A percentile compares a stretch with the other conserved stretches of the same genome.
Evolutionary conservation across 371 early-diverging fungal species (phyloP).

Genomic region (Chytridium lagenaria): DNA sequence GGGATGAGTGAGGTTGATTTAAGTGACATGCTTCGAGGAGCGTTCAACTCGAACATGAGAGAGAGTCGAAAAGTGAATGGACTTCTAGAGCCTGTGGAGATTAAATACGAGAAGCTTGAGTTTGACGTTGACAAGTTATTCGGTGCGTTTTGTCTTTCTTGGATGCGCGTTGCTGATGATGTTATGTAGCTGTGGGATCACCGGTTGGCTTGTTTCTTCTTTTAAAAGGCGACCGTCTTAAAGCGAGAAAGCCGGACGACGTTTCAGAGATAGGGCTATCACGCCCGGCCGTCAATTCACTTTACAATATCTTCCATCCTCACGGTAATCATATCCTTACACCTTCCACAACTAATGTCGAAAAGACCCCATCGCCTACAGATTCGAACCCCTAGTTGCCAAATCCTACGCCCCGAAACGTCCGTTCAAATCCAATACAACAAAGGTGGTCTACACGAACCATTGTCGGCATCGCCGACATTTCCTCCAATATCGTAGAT

Average conservation of each 20-base stretch:
- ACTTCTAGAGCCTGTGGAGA: conserved; percentile 38
- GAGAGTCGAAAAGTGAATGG: conserved; percentile 37
- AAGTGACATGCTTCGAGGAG: conserved; percentile 42
- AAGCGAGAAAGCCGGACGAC: conserved; percentile 52
- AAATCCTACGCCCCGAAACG: conserved; percentile 59
- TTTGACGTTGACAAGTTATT: conserved; percentile 55
- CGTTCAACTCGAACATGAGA: conserved; percentile 18
- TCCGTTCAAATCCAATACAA: conserved; percentile 79
- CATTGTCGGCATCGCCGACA: conserved; percentile 49
- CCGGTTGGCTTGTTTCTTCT: conserved; percentile 79
- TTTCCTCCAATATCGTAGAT: conserved; percentile 72
- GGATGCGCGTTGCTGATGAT: background rate
- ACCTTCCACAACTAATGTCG: no score
- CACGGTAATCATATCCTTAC: conserved; percentile 26
- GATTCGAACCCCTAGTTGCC: conserved; percentile 74
- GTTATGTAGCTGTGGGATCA: conserved; percentile 68
- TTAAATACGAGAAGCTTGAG: conserved; percentile 43
- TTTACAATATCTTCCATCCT: conserved; percentile 84
- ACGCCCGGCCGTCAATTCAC: conserved; percentile 65
- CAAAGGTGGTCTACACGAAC: conserved; percentile 76
- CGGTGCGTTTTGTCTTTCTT: conserved; percentile 33
- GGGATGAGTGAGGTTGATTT: conserved; percentile 48
- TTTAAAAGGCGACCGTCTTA: conserved; percentile 62
- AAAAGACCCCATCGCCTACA: conserved; percentile 68
- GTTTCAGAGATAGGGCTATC: conserved; percentile 25